Evolutionary conservation across 192 early-diverging fungal species (phyloP), one percentile per base, ranked within the genome.

Genomic region (Coemansia sp.): DNA sequence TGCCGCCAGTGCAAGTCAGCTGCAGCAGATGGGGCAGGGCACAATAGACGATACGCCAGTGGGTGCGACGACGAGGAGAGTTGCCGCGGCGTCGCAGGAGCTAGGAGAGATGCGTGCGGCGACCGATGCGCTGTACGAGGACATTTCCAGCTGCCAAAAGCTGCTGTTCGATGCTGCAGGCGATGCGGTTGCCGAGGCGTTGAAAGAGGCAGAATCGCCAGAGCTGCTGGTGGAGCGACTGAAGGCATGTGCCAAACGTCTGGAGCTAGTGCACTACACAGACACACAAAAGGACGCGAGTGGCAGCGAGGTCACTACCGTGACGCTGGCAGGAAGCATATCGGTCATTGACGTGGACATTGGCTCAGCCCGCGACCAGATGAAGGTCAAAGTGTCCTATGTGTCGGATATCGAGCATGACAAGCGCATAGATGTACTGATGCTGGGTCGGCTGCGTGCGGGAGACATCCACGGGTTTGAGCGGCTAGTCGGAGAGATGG

Each of bases 281-380:
- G 69, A 73, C n/a, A 58, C 50, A 19, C 62, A 64, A 32, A 47
- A 19, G 3, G 33, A 21, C 11, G 49, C 28, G 4, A 42, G 30
- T 3, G 26, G 20, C 0, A 45, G 38, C 9, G 44, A 51, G 20
- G 29, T 64, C 2, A 70, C 69, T 3, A 73, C 62, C 16, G 69
- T 73, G 21, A 73, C 69, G 18, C 35, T 73, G 36, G 69, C 69
- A 4, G 69, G 69, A 20, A 42, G 56, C 5, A 62, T 66, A 6
- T 51, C 60, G 9, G 69, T 73, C 13, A 66, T 73, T 7, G 69
- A 73, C 16, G 69, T 73, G 8, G 69, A 73, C 19, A 61, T 73
- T 17, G 61, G 69, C 0, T 10, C 13, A 16, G 26, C 4, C 21
- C 28, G 16, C 11, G 47, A 45, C 4, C 32, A 47, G 23, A 38